Percentiles rank a stretch among this genome's conserved stretches.
These are phyloP conservation scores for Lathyrus sativus DNA, from an alignment of 306 rosid genomes.

Conservation along the genomic window DNA sequence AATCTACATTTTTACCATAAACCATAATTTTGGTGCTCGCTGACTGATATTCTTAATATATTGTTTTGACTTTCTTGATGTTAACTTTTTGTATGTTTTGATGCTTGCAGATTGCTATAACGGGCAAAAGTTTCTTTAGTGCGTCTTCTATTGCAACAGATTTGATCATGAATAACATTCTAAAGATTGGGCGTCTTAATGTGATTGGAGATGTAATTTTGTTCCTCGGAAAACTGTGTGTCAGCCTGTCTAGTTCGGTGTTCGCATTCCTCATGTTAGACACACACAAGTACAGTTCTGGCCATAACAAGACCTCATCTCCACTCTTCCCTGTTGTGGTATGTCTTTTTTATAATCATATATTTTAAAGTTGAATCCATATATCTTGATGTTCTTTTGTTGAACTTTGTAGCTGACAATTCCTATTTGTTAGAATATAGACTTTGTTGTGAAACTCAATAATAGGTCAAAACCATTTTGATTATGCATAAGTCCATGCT, in stretches of 20 bases:
- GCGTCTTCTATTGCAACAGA: constrained; percentile 86
- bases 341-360: constrained; percentile 42
- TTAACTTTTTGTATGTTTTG: constrained; percentile 30
- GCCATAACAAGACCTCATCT: constrained; percentile 91
- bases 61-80: background rate
- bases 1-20: constrained; percentile 27
- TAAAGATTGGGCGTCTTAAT: constrained; percentile 87
- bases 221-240: constrained; percentile 92
- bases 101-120: constrained; percentile 79
- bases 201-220: constrained; percentile 95
- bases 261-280: constrained; percentile 97
- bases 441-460: constrained; percentile 2
- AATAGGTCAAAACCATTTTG: constrained; percentile 1
- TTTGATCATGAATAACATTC: constrained; percentile 80
- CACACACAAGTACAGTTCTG: constrained; percentile 68
- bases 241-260: constrained; percentile 85
- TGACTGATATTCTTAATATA: background rate
- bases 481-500: background rate
- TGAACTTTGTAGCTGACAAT: too few relatives aligned
- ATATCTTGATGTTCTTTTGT: too few relatives aligned
- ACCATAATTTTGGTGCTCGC: constrained; percentile 10
- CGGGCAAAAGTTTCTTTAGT: constrained; percentile 83
- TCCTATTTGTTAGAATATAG: background rate
- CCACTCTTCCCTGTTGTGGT: constrained; percentile 95
- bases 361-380: background rate